Conservation (phyloP, 306 rosid species). For the Castanopsis chinensis region DNA sequence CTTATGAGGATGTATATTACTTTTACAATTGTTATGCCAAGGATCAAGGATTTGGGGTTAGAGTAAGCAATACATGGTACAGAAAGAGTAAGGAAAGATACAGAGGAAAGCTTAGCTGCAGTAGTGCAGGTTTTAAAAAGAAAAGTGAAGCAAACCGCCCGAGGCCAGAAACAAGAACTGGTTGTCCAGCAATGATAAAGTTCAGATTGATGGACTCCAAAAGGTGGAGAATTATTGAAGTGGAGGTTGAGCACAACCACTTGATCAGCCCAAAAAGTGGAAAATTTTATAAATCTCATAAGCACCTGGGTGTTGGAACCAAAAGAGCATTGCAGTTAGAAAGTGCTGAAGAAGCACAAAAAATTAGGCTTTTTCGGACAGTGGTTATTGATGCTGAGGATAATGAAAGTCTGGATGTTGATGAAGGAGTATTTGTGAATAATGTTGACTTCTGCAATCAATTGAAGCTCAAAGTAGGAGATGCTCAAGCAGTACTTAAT, state of each 20-base stretch:
- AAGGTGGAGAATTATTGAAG: conserved; percentile 82
- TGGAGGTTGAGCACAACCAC: conserved; percentile 81
- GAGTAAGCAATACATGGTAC: conserved; percentile 79
- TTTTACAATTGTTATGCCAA: conserved; percentile 76
- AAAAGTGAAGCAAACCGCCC: conserved; percentile 73
- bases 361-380: conserved; percentile 53
- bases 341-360: conserved; percentile 47
- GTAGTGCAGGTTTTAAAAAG: conserved; percentile 81
- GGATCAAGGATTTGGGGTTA: conserved; percentile 75
- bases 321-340: conserved; percentile 58
- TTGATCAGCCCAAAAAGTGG: conserved; percentile 61
- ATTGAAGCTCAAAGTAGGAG: conserved; percentile 58
- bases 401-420: conserved; percentile 35
- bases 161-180: conserved; percentile 79
- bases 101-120: conserved; percentile 81
- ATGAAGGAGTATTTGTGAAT: conserved; percentile 31
- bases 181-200: conserved; percentile 82
- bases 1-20: conserved; percentile 67
- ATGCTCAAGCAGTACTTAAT: conserved; percentile 51
- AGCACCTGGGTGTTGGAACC: conserved; percentile 44
- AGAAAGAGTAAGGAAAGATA: conserved; percentile 73
- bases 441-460: conserved; percentile 37
- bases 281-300: conserved; percentile 68
- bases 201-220: conserved; percentile 68
- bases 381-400: conserved; percentile 51